phyloP scores from a whole-genome alignment of 495 filamentous ascomycete genomes.

The Tuber calosporum region DNA sequence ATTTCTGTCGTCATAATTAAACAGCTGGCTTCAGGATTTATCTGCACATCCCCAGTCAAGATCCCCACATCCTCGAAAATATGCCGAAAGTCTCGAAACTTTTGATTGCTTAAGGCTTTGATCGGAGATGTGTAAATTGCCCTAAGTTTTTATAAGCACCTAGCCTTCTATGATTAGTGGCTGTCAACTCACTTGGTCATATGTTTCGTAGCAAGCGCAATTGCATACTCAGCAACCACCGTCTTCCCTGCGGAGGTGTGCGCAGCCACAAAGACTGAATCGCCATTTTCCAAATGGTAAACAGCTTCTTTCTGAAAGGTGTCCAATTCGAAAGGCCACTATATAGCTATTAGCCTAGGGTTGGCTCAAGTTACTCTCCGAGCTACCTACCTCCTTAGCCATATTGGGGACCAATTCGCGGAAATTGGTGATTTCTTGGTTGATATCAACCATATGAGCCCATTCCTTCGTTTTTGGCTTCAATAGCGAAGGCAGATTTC shows the following conservation, averaged over 20 bases:
- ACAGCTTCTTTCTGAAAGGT: constrained; percentile 98
- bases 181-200: constrained; percentile 68
- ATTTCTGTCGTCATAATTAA: constrained; percentile 99
- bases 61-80: constrained; percentile 94
- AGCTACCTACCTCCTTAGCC: constrained; percentile 58
- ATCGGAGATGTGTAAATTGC: constrained; percentile 98
- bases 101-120: constrained; percentile 97
- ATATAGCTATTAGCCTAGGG: constrained; percentile 11
- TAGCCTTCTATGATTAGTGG: neutral
- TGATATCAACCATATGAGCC: constrained; percentile 96
- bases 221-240: constrained; percentile 95
- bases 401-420: constrained; percentile 87
- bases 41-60: constrained; percentile 94
- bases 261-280: constrained; percentile 97
- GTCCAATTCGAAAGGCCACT: constrained; percentile 92
- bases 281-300: constrained; percentile 91
- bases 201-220: constrained; percentile 87
- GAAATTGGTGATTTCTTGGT: constrained; percentile 85
- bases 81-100: constrained; percentile 88
- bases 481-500: constrained; percentile 54
- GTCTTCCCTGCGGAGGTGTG: constrained; percentile 98
- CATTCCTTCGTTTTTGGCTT: constrained; percentile 73
- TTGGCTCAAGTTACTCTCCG: neutral
- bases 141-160: constrained; percentile 23
- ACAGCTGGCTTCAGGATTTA: constrained; percentile 94